Base-by-base conservation (phyloP, 2,329 filamentous ascomycete species). In the Penicillium sp. region DNA sequence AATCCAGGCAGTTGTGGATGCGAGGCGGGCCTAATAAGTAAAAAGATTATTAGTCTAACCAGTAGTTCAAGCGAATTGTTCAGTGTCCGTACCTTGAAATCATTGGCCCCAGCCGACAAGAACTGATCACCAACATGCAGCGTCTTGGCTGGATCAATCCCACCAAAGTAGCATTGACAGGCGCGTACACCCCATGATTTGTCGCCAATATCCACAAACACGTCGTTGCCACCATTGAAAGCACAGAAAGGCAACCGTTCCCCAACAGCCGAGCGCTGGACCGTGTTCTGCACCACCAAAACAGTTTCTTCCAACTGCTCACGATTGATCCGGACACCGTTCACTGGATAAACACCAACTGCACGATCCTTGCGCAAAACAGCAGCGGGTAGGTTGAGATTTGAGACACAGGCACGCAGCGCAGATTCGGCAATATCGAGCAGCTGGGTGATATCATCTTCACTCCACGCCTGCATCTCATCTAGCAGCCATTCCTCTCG, bases 201-300 rank as follows among this genome's bases (percentile, higher is more conserved):
- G 76, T 99, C 94, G 52, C 94, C 94, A 67, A 99, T 97, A 71
- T 99, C 94, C 50, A 99, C 92, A 74, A 99, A 99, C 39, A 97
- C 91, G 71, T 99, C 94, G 58, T 94, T 93, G 10, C 94, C 94
- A 81, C 81, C 94, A 72, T 99, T 99, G 79, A 99, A 99, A 19
- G 94, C 94, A 70, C 94, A 99, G 69, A 97, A 99, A 0, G 94
- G 94, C 30, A 99, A 65, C 60, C 81, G 72, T 39, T 78, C 74
- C 1, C 88, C 88, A 29, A 88, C 88, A 1, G 82, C 77, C 38
- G 87, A 90, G 64, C 92, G 83, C 74, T 97, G 93, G 4, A 99
- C 81, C 45, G 91, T 91, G 71, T 95, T 93, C 73, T 97, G 93
- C 16, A 94, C 90, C 1, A 96, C 91, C 10, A 99, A 80, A 0